Percentiles rank a stretch among this genome's conserved stretches.
Conservation (phyloP, 148 eudicot genomes). For the Rhododendron kiyosumense region DNA sequence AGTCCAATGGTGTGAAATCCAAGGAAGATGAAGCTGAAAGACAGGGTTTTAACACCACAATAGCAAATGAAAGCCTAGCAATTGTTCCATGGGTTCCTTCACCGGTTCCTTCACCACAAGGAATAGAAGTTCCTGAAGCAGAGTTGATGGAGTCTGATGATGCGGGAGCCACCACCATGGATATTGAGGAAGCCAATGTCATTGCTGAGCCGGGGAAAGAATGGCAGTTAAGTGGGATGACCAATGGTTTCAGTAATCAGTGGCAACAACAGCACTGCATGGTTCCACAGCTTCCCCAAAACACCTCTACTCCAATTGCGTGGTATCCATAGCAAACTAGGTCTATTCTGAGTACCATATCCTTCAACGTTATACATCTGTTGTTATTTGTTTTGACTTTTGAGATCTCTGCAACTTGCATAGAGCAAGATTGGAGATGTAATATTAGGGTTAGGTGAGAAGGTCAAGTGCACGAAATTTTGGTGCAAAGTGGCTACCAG, state of each 20-base stretch:
- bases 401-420: not conserved
- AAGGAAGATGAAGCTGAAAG: conserved; percentile 18
- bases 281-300: conserved; percentile 59
- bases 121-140: conserved; percentile 1
- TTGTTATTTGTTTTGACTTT: not conserved
- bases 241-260: conserved; percentile 22
- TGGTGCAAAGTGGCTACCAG: not conserved
- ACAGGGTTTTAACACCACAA: conserved; percentile 9
- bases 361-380: not conserved
- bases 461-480: not conserved
- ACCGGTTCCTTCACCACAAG: conserved; percentile 20
- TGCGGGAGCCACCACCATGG: conserved; percentile 53
- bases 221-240: conserved; percentile 9
- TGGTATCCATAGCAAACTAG: conserved; percentile 44
- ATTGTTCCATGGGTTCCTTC: conserved; percentile 79
- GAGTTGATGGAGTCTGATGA: conserved; percentile 72
- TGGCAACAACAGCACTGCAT: conserved; percentile 82
- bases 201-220: conserved; percentile 15
- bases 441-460: not conserved
- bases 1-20: conserved; percentile 11
- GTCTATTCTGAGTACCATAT: not conserved
- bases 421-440: not conserved
- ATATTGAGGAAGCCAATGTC: conserved; percentile 42
- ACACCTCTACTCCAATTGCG: conserved; percentile 44
- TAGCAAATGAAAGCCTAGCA: conserved; percentile 41